Evolutionary conservation across 1,284 basidiomycete species (phyloP).

Genomic region (Stygiomarasmius scandens): DNA sequence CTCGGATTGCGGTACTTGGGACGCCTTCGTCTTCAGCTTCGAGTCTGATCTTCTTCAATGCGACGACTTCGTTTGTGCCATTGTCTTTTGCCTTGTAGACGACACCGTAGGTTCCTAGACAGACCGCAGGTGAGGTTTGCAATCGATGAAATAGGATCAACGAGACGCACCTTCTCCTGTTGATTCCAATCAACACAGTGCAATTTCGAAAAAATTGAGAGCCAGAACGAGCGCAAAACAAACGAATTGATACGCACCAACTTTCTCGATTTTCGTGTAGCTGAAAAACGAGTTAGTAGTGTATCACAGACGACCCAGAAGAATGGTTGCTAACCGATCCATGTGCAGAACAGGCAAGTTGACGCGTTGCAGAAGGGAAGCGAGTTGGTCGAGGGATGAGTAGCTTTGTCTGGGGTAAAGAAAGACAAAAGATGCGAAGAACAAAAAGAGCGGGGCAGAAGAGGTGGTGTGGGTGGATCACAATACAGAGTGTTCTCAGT

Average conservation of each 20-base stretch:
- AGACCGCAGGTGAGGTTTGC: neutral
- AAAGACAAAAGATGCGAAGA: slow-evolving; percentile 1
- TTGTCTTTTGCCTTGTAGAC: slow-evolving; percentile 92
- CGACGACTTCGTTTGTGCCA: slow-evolving; percentile 78
- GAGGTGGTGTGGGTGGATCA: slow-evolving; percentile 5
- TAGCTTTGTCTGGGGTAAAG: neutral
- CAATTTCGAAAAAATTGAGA: neutral
- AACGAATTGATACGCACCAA: slow-evolving; percentile 55
- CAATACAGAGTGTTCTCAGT: neutral
- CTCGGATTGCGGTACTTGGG: slow-evolving; percentile 95
- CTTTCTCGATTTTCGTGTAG: slow-evolving; percentile 74
- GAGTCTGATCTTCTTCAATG: slow-evolving; percentile 97
- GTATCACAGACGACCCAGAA: slow-evolving; percentile 15
- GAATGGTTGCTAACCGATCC: slow-evolving; percentile 41
- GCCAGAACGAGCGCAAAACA: neutral
- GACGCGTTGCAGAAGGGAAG: neutral
- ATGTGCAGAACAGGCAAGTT: slow-evolving; percentile 23
- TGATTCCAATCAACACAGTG: slow-evolving; percentile 10
- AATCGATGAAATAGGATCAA: neutral
- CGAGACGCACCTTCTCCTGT: neutral
- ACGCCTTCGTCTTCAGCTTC: slow-evolving; percentile 99
- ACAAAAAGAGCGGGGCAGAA: slow-evolving; percentile 2
- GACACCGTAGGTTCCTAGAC: slow-evolving; percentile 94
- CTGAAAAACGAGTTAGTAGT: slow-evolving; percentile 36
- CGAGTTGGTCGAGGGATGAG: neutral